Conservation (phyloP, 352 stramenopile genomes). For the Globisporangium mamillatum region DNA sequence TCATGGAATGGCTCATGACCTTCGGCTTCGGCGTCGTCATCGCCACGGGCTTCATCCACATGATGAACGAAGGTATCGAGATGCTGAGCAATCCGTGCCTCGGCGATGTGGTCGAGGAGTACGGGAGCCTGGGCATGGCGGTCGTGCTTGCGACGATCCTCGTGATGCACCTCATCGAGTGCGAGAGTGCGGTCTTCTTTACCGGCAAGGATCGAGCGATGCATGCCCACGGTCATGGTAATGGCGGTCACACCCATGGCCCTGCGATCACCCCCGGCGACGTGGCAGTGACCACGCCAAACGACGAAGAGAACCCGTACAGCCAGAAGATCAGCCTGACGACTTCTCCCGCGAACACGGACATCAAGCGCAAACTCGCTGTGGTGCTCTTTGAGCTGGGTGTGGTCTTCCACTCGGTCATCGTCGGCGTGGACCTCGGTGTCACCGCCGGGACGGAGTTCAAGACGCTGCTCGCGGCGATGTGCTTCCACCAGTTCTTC, state of each 20-base stretch:
- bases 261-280: too few relatives aligned
- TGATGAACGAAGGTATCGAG: constrained; percentile 59
- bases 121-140: constrained; percentile 33
- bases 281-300: too few relatives aligned
- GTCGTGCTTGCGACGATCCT: constrained; percentile 61
- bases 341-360: too few relatives aligned
- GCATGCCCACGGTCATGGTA: too few relatives aligned
- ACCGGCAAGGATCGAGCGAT: too few relatives aligned
- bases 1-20: constrained; percentile 50
- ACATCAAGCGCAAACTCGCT: constrained; percentile 30
- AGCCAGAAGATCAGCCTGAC: too few relatives aligned
- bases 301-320: too few relatives aligned
- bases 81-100: constrained; percentile 58
- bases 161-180: constrained; percentile 70
- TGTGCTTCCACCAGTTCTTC: constrained; percentile 82
- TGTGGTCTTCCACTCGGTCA: constrained; percentile 66
- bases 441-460: constrained; percentile 47
- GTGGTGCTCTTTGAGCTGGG: constrained; percentile 54
- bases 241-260: too few relatives aligned
- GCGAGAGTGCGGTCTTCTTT: constrained; percentile 30
- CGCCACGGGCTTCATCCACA: constrained; percentile 70
- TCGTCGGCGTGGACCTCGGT: constrained; percentile 62
- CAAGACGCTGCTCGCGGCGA: constrained; percentile 54
- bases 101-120: constrained; percentile 33
- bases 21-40: constrained; percentile 73